Evolutionary conservation across 768 basidiomycete species (phyloP).

Genomic region (Phaffia tasmanica): DNA sequence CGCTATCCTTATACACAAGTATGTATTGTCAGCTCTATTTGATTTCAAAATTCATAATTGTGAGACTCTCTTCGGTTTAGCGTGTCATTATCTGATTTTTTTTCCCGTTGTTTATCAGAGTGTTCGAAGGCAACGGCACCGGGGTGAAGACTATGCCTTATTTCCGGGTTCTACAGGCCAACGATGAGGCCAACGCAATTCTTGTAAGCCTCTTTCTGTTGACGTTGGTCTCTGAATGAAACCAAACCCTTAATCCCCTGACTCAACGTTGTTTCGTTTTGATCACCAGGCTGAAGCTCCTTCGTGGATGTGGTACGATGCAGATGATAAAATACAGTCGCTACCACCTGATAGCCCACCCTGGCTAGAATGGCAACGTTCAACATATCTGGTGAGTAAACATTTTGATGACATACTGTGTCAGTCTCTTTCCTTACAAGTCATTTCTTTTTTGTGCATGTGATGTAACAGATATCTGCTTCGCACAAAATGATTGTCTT

Average conservation of each 20-base stretch:
- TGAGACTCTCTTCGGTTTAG: no score
- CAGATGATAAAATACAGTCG: slow-evolving; percentile 6
- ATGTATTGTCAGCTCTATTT: background rate
- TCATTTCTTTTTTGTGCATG: background rate
- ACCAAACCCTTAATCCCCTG: no score
- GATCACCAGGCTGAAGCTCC: slow-evolving; percentile 22
- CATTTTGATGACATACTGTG: slow-evolving; percentile 12
- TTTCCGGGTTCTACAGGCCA: slow-evolving; percentile 16
- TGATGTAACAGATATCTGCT: background rate
- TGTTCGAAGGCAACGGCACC: no score
- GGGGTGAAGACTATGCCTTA: background rate
- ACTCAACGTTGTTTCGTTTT: no score
- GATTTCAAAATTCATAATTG: background rate
- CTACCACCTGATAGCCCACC: slow-evolving; percentile 20
- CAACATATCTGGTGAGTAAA: slow-evolving; percentile 20
- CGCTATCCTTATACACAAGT: slow-evolving; percentile 15
- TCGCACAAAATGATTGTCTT: slow-evolving; percentile 28
- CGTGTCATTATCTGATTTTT: no score
- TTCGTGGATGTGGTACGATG: slow-evolving; percentile 26
- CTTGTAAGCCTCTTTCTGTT: background rate
- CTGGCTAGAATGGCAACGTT: slow-evolving; percentile 29
- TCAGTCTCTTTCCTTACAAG: background rate
- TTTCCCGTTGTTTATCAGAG: no score
- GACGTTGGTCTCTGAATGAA: no score
- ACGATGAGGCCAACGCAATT: slow-evolving; percentile 21